phyloP scores from a whole-genome alignment of 768 basidiomycete genomes.

The Crassisporium funariophilum region DNA sequence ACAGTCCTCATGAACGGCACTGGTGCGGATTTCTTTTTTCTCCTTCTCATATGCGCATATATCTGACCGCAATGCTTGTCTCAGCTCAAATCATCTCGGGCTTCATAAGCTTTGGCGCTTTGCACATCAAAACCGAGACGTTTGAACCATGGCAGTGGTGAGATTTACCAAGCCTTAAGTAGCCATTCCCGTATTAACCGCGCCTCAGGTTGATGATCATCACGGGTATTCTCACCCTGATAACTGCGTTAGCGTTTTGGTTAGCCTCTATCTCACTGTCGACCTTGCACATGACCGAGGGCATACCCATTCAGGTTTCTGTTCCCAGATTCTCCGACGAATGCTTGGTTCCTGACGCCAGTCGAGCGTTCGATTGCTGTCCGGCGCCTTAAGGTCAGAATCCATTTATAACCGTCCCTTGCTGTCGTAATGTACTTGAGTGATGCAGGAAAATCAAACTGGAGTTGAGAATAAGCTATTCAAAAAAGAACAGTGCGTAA shows the following conservation, averaged over 20 bases:
- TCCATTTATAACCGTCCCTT: background rate
- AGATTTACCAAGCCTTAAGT: background rate
- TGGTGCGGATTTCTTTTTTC: slow-evolving; percentile 36
- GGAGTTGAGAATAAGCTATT: slow-evolving; percentile 83
- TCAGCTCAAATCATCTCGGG: slow-evolving; percentile 73
- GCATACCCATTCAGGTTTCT: slow-evolving; percentile 45
- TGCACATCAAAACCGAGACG: slow-evolving; percentile 57
- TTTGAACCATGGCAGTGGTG: slow-evolving; percentile 80
- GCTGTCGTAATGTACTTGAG: background rate
- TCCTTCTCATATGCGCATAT: background rate
- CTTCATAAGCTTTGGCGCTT: slow-evolving; percentile 64
- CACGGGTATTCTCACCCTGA: slow-evolving; percentile 59
- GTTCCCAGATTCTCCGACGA: slow-evolving; percentile 77
- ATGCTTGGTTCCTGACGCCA: slow-evolving; percentile 70
- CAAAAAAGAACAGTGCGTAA: slow-evolving; percentile 74
- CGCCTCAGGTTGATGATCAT: slow-evolving; percentile 65
- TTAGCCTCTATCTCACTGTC: slow-evolving; percentile 24
- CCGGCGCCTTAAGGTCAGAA: slow-evolving; percentile 58
- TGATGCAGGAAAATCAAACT: slow-evolving; percentile 65
- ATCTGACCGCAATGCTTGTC: slow-evolving; percentile 1
- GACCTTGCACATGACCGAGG: background rate
- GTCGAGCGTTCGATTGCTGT: slow-evolving; percentile 67
- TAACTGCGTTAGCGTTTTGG: slow-evolving; percentile 58
- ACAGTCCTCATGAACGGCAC: slow-evolving; percentile 74
- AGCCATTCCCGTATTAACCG: background rate